A percentile compares a stretch with the other conserved stretches of the same genome.
These are phyloP conservation scores for Erythrophleum ivorense DNA, from an alignment of 331 rosid species.

Conservation along the genomic window DNA sequence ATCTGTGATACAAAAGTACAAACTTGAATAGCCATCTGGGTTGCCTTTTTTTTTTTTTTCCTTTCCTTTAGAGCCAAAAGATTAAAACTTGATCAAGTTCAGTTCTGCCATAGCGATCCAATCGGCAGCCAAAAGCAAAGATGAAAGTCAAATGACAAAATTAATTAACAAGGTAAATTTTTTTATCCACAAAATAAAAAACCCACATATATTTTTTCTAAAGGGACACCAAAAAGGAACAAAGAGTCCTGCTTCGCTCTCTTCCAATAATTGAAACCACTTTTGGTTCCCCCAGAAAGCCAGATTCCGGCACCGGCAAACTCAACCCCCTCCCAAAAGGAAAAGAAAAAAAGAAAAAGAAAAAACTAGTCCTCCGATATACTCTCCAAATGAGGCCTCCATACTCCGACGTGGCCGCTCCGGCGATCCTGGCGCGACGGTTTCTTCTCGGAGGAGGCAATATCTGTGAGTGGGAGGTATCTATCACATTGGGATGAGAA, in stretches of 20 bases:
- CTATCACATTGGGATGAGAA: conserved; percentile 23
- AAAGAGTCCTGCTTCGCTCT: conserved; percentile 33
- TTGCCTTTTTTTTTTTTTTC: neutral
- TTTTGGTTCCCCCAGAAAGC: conserved; percentile 21
- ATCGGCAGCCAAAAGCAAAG: conserved; percentile 25
- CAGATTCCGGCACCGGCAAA: conserved; percentile 42
- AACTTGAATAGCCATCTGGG: neutral
- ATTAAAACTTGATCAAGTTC: conserved; percentile 30
- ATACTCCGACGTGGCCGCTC: conserved; percentile 57
- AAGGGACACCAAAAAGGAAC: conserved; percentile 32
- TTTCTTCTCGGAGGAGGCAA: conserved; percentile 54
- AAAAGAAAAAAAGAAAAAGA: too few species aligned
- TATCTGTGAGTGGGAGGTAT: conserved; percentile 16
- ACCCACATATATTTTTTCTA: conserved; percentile 30
- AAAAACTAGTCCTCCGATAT: conserved; percentile 62
- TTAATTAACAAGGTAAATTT: conserved; percentile 27
- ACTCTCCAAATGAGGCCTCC: conserved; percentile 79
- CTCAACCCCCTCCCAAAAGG: neutral
- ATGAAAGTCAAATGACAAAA: conserved; percentile 22
- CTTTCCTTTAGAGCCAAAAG: conserved; percentile 31
- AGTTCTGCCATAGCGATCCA: conserved; percentile 46
- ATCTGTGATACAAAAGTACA: neutral
- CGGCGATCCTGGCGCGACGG: conserved; percentile 58
- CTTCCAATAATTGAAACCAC: conserved; percentile 47
- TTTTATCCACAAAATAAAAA: conserved; percentile 71